Base-by-base conservation (phyloP, 768 basidiomycete species). In the Hericium erinaceus region DNA sequence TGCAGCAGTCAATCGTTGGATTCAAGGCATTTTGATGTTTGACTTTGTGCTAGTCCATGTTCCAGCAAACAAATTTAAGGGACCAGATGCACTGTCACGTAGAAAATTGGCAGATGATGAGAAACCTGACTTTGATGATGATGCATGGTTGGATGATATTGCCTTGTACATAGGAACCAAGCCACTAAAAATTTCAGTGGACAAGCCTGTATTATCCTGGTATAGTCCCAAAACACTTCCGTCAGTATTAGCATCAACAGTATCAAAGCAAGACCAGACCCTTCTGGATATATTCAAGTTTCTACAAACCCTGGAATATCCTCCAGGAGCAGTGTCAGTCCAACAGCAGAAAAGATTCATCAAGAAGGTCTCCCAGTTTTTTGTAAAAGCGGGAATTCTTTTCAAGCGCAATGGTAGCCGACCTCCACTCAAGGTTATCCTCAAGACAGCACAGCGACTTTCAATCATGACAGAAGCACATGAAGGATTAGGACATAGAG, bases 1-100 rank as follows among this genome's bases (percentile, higher is more conserved):
- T n/a, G n/a, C n/a, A n/a, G n/a, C n/a, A n/a, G n/a, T n/a, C n/a
- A n/a, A n/a, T n/a, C n/a, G n/a, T n/a, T n/a, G n/a, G n/a, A n/a
- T n/a, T n/a, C n/a, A n/a, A n/a, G n/a, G n/a, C n/a, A n/a, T n/a
- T n/a, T n/a, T n/a, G n/a, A n/a, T n/a, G n/a, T n/a, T n/a, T n/a
- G n/a, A 70, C 39, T 74, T 76, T 62, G 61, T 58, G 3, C 60
- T 77, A 0, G 56, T 66, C 0, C 77, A 78, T 50, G 66, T 78
- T 9, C 71, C 73, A 0, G 68, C 61, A 0, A 52, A 62, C 1
- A 50, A 15, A 15, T 58, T 64, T 20, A 50, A 53, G 13, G 65
- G 68, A 0, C 68, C 72, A 0, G 71, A 75, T 55, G 70, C 68
- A 8, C 55, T 73, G 0, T 74, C 68, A 0, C 54, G 69, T 4